These are phyloP conservation scores for Colletotrichum sidae DNA, from an alignment of 2,329 filamentous ascomycete genomes.

Conservation along the genomic window DNA sequence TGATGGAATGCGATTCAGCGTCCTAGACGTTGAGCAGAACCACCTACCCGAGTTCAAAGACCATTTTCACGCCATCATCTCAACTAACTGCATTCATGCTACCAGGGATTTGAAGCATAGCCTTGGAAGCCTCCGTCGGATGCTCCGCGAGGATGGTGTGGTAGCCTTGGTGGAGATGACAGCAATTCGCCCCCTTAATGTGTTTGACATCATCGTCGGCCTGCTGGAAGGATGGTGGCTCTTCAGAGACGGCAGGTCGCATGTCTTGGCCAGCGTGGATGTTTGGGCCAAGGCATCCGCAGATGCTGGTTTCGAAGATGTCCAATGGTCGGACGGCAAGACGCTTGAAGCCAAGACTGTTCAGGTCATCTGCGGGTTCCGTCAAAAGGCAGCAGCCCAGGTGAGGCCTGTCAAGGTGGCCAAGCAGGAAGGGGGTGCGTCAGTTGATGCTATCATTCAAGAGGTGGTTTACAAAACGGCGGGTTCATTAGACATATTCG, in stretches of 20 bases:
- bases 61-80: too few species aligned
- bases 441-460: not conserved
- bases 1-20: too few species aligned
- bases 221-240: conserved; percentile 52
- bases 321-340: conserved; percentile 43
- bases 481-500: not conserved
- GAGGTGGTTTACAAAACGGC: conserved; percentile 18
- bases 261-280: conserved; percentile 39
- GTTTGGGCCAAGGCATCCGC: conserved; percentile 41
- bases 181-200: conserved; percentile 35
- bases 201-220: conserved; percentile 48
- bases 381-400: not conserved
- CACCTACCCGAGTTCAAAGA: too few species aligned
- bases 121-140: conserved; percentile 35
- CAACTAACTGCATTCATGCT: conserved; percentile 45
- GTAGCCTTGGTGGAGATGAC: conserved; percentile 48
- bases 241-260: conserved; percentile 43
- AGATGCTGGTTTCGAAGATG: conserved; percentile 40
- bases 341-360: conserved; percentile 39
- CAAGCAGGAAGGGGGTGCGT: not conserved
- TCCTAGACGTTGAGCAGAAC: too few species aligned
- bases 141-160: conserved; percentile 46
- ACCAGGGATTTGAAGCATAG: conserved; percentile 11
- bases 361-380: conserved; percentile 19
- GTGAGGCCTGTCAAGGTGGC: too few species aligned